phyloP scores from a whole-genome alignment of 2,329 filamentous ascomycete species.

The Didymella segeticola region DNA sequence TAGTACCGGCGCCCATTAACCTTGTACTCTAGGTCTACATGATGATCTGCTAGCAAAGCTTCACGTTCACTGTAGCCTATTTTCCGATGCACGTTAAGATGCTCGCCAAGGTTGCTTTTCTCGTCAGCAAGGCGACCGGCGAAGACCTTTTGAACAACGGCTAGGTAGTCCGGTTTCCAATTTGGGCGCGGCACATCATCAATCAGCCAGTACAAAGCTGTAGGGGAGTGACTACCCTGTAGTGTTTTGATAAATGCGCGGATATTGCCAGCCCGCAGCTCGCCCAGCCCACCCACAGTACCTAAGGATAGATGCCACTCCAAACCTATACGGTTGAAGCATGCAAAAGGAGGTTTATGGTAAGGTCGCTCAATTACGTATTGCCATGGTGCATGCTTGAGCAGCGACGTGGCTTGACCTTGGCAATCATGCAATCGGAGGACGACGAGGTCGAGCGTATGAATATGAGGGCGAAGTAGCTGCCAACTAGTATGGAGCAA shows the following conservation, averaged over 20 bases:
- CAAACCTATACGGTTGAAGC: slow-evolving; percentile 3
- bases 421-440: slow-evolving; percentile 7
- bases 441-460: slow-evolving; percentile 10
- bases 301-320: slow-evolving; percentile 9
- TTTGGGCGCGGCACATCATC: slow-evolving; percentile 2
- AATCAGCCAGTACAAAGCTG: background rate
- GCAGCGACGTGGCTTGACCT: slow-evolving; percentile 5
- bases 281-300: slow-evolving; percentile 2
- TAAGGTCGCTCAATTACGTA: background rate
- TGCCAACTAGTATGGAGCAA: slow-evolving; percentile 1
- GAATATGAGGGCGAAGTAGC: slow-evolving; percentile 6
- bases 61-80: background rate
- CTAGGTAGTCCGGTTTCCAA: slow-evolving; percentile 9
- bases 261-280: slow-evolving; percentile 2
- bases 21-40: slow-evolving; percentile 1
- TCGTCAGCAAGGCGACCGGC: slow-evolving; percentile 2
- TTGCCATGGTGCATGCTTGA: slow-evolving; percentile 9
- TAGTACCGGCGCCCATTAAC: slow-evolving; percentile 7
- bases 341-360: slow-evolving; percentile 3
- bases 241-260: background rate
- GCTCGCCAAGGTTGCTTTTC: background rate
- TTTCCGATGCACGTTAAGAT: slow-evolving; percentile 1
- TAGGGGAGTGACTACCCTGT: background rate
- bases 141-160: slow-evolving; percentile 5
- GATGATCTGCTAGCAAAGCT: slow-evolving; percentile 7